Evolutionary conservation across 495 filamentous ascomycete genomes (phyloP), one percentile per base, ranked within the genome.

Genomic region (Hypoxylon fuscum): DNA sequence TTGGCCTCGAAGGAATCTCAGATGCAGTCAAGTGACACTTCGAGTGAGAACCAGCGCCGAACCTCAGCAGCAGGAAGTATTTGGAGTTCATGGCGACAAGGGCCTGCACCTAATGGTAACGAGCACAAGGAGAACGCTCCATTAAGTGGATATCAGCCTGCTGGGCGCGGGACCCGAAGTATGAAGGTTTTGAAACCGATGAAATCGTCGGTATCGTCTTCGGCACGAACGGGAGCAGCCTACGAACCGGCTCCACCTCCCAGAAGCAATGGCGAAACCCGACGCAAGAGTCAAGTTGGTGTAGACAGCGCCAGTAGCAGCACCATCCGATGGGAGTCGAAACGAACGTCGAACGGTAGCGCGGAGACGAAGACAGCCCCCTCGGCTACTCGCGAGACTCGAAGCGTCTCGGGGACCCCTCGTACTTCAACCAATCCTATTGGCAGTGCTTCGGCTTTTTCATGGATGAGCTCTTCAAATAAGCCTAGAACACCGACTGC

Each of bases 391-490:
- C 75, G 76, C 73, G 70, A 86, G 72, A 71, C 62, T 51, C 66
- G 70, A 49, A 76, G 70, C 55, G 64, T 64, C 40, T 55, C 72
- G 34, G 48, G 69, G 31, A 66, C 76, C 40, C 75, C 77, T 41
- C 72, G 77, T 64, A 75, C 80, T 7, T 74, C 76, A 31, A 72
- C 87, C 18, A 97, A 97, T 71, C 93, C 95, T 2, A 81, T 97
- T 34, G 95, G 95, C 9, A 88, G 90, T 31, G 95, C 90, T n/a
- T 94, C 92, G 20, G 95, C 95, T 11, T 98, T 98, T 79, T 84
- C 89, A n/a, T 98, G 93, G 93, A 86, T 97, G 75, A 79, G 69
- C 23, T 53, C 72, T 27, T 58, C 72, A 34, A 64, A 47, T 40
- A 77, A 79, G 70, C 59, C 74, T 9, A 79, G 73, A 63, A 67